Percentiles rank a stretch among this genome's conserved stretches.
phyloP scores from a whole-genome alignment of 345 rosid species.

The Populus nigra region DNA sequence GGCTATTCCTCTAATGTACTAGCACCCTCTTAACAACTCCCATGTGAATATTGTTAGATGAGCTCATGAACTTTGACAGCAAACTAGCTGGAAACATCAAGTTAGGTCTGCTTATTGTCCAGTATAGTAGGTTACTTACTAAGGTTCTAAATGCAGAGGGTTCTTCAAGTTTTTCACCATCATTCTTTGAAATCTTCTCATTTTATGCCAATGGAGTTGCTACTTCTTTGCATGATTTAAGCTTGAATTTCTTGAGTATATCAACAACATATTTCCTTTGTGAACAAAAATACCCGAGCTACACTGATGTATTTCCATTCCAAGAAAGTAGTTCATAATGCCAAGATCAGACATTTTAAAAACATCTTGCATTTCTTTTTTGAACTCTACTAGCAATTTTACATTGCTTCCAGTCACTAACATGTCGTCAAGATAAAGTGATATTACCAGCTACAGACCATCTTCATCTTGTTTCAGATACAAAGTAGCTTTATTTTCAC shows the following conservation, averaged over 20 bases:
- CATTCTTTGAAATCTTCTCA: not conserved
- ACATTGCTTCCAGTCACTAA: not conserved
- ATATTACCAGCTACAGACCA: too few relatives aligned
- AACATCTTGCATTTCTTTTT: not conserved
- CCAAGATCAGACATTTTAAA: too few relatives aligned
- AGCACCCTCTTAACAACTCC: not conserved
- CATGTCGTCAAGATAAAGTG: too few relatives aligned
- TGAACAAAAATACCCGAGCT: not conserved
- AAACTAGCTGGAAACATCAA: not conserved
- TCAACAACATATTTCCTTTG: not conserved
- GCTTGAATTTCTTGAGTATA: not conserved
- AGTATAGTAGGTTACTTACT: not conserved
- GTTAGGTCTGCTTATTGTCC: not conserved
- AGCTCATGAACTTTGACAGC: not conserved
- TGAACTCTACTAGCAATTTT: not conserved
- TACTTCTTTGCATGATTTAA: not conserved
- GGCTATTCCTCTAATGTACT: not conserved
- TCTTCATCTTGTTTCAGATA: too few relatives aligned
- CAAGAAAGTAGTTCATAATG: not conserved
- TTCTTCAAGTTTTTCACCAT: not conserved
- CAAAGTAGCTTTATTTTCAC: too few relatives aligned
- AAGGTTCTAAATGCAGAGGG: not conserved
- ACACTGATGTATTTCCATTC: not conserved
- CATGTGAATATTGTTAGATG: not conserved
- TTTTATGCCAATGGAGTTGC: not conserved